Percentiles rank a stretch among this genome's conserved stretches.
Evolutionary conservation across 768 basidiomycete genomes (phyloP).

Genomic region (Trametes maxima): DNA sequence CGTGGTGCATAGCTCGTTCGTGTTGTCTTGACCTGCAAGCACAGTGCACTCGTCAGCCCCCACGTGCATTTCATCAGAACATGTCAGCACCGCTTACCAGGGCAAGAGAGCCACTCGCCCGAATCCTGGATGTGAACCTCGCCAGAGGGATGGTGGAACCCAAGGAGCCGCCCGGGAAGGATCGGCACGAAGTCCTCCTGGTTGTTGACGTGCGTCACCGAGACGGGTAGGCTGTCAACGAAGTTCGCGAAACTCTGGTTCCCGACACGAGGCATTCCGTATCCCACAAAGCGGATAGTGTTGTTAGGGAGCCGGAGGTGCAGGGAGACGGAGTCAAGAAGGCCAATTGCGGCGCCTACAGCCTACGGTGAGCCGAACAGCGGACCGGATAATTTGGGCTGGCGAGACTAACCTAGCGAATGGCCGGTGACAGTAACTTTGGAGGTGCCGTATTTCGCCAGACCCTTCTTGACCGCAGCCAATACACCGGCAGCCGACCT

Average conservation of each 20-base stretch:
- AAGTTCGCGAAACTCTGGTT: conserved; percentile 63
- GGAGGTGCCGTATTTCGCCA: conserved; percentile 38
- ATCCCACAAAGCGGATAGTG: conserved; percentile 31
- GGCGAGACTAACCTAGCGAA: conserved; percentile 34
- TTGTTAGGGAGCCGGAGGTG: conserved; percentile 50
- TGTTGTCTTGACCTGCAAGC: conserved; percentile 59
- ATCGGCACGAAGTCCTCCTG: conserved; percentile 43
- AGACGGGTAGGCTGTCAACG: conserved; percentile 45
- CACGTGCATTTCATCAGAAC: not conserved
- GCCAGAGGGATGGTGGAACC: conserved; percentile 48
- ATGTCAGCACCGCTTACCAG: conserved; percentile 19
- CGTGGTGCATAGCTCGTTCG: conserved; percentile 49
- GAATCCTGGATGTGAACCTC: conserved; percentile 45
- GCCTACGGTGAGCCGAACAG: not conserved
- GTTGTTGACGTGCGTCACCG: conserved; percentile 60
- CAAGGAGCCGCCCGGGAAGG: conserved; percentile 36
- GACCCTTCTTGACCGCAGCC: conserved; percentile 45
- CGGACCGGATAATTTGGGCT: not conserved
- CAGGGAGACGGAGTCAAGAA: conserved; percentile 53
- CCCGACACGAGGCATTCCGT: conserved; percentile 45
- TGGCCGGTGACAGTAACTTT: conserved; percentile 50
- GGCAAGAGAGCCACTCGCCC: conserved; percentile 57
- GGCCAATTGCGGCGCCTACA: conserved; percentile 52
- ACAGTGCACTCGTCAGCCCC: not conserved
- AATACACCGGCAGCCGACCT: conserved; percentile 46